Conservation (phyloP, 2,329 filamentous ascomycete genomes). For the Botrytis fragariae region DNA sequence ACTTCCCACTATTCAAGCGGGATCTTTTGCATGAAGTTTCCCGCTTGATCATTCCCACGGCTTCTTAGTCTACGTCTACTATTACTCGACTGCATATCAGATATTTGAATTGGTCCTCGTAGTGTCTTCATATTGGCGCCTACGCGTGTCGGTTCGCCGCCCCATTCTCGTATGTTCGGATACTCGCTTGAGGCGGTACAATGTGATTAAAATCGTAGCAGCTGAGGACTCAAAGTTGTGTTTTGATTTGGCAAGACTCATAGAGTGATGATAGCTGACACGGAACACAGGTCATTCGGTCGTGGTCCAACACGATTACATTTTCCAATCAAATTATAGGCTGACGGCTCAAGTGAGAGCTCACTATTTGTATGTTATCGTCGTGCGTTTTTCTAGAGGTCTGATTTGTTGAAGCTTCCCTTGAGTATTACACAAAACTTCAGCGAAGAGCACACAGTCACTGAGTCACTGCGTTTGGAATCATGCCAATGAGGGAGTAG, state of each 20-base stretch:
- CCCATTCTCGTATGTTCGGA: neutral
- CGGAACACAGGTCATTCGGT: constrained; percentile 7
- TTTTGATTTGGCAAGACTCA: constrained; percentile 8
- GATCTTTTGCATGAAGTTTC: neutral
- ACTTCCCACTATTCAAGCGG: neutral
- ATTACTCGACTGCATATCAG: neutral
- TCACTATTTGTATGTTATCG: neutral
- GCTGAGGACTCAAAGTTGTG: neutral
- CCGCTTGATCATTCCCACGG: neutral
- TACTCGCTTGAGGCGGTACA: constrained; percentile 2
- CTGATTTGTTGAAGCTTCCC: neutral
- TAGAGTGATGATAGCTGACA: neutral
- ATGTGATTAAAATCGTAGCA: neutral
- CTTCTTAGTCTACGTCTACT: neutral
- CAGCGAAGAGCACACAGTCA: neutral
- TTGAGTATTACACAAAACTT: neutral
- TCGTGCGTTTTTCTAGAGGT: neutral
- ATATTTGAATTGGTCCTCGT: neutral
- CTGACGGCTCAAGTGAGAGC: constrained; percentile 5
- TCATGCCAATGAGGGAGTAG: neutral
- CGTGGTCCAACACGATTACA: neutral
- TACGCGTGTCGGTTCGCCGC: neutral
- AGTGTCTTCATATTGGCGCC: neutral
- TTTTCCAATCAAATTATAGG: constrained; percentile 8
- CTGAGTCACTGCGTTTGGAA: neutral